These are phyloP conservation scores for Trebouxiophyceae sp. DNA, from an alignment of 163 green algal genomes.

Conservation along the genomic window DNA sequence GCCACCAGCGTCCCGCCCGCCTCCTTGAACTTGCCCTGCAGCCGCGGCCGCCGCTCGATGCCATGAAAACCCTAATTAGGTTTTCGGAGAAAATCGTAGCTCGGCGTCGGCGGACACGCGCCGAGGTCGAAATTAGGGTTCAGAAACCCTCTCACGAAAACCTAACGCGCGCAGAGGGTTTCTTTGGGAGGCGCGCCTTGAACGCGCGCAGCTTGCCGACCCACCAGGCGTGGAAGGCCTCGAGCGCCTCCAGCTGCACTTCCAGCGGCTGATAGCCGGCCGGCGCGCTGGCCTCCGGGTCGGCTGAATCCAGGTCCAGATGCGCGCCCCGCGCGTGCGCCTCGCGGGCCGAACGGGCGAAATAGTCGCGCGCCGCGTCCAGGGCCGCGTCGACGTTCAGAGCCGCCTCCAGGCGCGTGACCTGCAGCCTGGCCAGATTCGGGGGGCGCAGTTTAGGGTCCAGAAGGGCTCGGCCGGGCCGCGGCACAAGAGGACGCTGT, in stretches of 20 bases:
- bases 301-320: slow-evolving; percentile 3
- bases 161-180: too few relatives aligned
- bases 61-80: too few relatives aligned
- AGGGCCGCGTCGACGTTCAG: slow-evolving; percentile 52
- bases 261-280: slow-evolving; percentile 32
- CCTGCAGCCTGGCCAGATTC: slow-evolving; percentile 39
- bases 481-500: too few relatives aligned
- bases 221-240: slow-evolving; percentile 52
- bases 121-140: background rate
- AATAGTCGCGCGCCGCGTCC: slow-evolving; percentile 50
- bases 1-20: slow-evolving; percentile 33
- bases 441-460: too few relatives aligned
- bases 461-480: too few relatives aligned
- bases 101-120: background rate
- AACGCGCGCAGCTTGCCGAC: slow-evolving; percentile 41
- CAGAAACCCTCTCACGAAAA: too few relatives aligned
- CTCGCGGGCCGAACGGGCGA: slow-evolving; percentile 43
- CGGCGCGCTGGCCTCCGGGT: background rate
- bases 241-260: slow-evolving; percentile 58
- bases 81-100: too few relatives aligned
- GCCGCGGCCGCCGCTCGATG: too few relatives aligned
- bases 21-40: slow-evolving; percentile 42
- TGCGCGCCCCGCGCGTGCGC: slow-evolving; percentile 36
- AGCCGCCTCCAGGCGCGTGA: slow-evolving; percentile 38
- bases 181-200: slow-evolving; percentile 35